phyloP scores from a whole-genome alignment of 495 filamentous ascomycete species.

The Xylaria venustula region DNA sequence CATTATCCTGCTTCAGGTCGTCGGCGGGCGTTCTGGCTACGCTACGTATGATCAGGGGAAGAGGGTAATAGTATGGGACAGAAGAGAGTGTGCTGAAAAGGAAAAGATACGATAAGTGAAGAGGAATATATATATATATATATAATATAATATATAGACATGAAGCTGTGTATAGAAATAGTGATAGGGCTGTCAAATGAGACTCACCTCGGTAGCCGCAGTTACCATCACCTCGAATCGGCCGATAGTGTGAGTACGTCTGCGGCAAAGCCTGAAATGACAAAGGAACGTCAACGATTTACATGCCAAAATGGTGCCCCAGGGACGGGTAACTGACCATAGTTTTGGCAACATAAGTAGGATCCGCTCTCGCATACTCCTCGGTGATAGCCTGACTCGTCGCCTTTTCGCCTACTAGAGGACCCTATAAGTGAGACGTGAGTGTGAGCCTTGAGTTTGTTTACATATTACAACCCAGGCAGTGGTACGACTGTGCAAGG shows the following conservation, averaged over 20 bases:
- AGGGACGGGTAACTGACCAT: conserved; percentile 55
- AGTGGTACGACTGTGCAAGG: not conserved
- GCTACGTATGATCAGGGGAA: not conserved
- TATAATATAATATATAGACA: no score
- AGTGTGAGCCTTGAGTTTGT: conserved; percentile 14
- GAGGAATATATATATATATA: no score
- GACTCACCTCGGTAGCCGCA: conserved; percentile 96
- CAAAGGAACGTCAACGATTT: not conserved
- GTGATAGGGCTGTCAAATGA: no score
- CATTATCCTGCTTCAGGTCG: not conserved
- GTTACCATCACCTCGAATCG: conserved; percentile 88
- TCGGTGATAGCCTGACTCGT: conserved; percentile 74
- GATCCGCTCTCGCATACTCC: conserved; percentile 91
- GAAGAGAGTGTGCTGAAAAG: not conserved
- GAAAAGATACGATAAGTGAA: no score
- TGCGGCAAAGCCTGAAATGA: conserved; percentile 67
- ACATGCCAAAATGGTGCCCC: not conserved
- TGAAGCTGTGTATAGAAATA: no score
- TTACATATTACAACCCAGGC: not conserved
- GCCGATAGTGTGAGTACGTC: conserved; percentile 84
- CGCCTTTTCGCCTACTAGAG: conserved; percentile 74
- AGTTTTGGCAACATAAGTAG: conserved; percentile 80
- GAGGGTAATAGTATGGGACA: not conserved
- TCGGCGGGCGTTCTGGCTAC: not conserved
- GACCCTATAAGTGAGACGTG: conserved; percentile 57